Conservation (phyloP, 2,329 filamentous ascomycete species). For the Stemphylium beticola region DNA sequence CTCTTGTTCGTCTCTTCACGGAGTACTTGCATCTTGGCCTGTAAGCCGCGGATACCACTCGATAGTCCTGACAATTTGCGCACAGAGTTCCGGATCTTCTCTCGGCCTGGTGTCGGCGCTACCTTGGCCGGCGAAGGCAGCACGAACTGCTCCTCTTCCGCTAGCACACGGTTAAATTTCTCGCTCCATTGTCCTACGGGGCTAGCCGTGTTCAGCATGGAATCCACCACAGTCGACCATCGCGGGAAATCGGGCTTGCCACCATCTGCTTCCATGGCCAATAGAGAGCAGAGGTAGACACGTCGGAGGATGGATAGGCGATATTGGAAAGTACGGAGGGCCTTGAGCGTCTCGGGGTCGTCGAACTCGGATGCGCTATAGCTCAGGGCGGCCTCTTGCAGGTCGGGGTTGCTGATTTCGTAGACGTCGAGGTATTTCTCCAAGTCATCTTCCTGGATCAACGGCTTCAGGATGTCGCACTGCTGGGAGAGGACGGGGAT, state of each 20-base stretch:
- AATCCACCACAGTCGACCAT: conserved; percentile 79
- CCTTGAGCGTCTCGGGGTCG: conserved; percentile 78
- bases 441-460: conserved; percentile 80
- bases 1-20: conserved; percentile 86
- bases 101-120: conserved; percentile 72
- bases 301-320: conserved; percentile 82
- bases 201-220: conserved; percentile 69
- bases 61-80: conserved; percentile 88
- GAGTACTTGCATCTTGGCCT: conserved; percentile 91
- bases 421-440: conserved; percentile 87
- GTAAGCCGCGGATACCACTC: conserved; percentile 86
- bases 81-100: conserved; percentile 84
- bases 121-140: conserved; percentile 63
- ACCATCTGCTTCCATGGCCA: conserved; percentile 84
- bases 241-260: conserved; percentile 76
- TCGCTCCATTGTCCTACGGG: conserved; percentile 68
- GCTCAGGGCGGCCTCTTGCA: conserved; percentile 56
- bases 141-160: conserved; percentile 73
- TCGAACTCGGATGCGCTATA: conserved; percentile 73
- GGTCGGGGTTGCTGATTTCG: conserved; percentile 56
- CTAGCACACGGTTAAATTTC: conserved; percentile 71
- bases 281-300: conserved; percentile 83
- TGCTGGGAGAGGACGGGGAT: conserved; percentile 76
- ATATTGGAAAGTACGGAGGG: conserved; percentile 69
- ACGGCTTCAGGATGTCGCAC: conserved; percentile 69